Conservation (phyloP, 78 protist genomes). For the Mantamonas sphyraenae region DNA sequence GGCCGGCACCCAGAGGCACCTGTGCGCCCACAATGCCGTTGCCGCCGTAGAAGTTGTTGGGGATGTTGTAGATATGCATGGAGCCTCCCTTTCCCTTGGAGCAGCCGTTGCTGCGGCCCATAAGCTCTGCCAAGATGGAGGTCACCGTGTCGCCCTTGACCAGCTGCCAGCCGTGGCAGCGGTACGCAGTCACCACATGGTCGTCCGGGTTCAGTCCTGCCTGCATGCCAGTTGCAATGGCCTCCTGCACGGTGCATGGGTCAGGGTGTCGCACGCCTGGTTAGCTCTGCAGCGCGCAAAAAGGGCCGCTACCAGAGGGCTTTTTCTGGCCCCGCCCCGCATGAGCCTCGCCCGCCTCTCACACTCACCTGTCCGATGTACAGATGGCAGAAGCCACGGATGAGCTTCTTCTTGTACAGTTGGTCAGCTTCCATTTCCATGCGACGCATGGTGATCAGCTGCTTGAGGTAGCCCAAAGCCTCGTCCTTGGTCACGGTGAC, state of each 20-base stretch:
- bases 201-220: constrained; percentile 59
- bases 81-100: constrained; percentile 93
- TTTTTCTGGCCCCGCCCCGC: too few relatives aligned
- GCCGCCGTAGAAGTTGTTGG: constrained; percentile 86
- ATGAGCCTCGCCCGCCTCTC: too few relatives aligned
- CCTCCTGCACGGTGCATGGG: constrained; percentile 66
- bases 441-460: constrained; percentile 28
- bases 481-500: neutral
- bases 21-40: constrained; percentile 96
- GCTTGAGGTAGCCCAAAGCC: neutral
- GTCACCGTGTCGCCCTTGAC: constrained; percentile 65
- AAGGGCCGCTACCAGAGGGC: too few relatives aligned
- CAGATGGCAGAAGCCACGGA: constrained; percentile 94
- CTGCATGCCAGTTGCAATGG: constrained; percentile 77
- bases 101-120: constrained; percentile 57
- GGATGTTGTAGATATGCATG: constrained; percentile 87
- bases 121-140: constrained; percentile 68
- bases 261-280: too few relatives aligned
- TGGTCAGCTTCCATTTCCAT: constrained; percentile 54
- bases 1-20: constrained; percentile 83
- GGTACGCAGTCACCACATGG: constrained; percentile 85
- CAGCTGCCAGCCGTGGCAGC: constrained; percentile 79
- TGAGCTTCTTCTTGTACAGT: constrained; percentile 66
- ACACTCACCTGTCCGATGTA: constrained; percentile 91
- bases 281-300: too few relatives aligned